Percentiles rank a stretch among this genome's conserved stretches.
phyloP scores from a whole-genome alignment of 208 protist species.

The Leishmania martiniquensis region DNA sequence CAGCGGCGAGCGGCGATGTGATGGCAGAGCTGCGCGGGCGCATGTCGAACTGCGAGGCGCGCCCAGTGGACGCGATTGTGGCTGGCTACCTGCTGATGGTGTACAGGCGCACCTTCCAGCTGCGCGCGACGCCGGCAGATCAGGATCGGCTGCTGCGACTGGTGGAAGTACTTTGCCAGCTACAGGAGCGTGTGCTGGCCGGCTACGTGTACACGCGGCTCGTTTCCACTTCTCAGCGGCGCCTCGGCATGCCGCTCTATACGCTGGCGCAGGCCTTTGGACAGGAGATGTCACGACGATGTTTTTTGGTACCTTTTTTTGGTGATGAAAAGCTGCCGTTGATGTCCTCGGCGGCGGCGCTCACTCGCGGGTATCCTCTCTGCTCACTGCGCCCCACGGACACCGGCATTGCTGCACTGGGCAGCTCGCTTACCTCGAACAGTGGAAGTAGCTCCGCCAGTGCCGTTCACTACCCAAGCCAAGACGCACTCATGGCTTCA shows the following conservation, averaged over 20 bases:
- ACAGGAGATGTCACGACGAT: constrained; percentile 50
- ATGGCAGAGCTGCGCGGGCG: constrained; percentile 74
- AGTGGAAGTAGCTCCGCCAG: constrained; percentile 1
- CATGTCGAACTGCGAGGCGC: constrained; percentile 60
- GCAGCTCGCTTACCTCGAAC: neutral
- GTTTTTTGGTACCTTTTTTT: constrained; percentile 55
- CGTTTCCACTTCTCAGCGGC: constrained; percentile 44
- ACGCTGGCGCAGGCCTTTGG: constrained; percentile 30
- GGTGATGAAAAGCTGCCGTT: neutral
- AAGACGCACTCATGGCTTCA: constrained; percentile 23
- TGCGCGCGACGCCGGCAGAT: constrained; percentile 78
- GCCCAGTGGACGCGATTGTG: constrained; percentile 73
- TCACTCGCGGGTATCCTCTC: constrained; percentile 17
- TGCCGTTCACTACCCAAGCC: neutral
- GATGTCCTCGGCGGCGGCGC: neutral
- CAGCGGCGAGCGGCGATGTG: constrained; percentile 40
- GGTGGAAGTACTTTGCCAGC: constrained; percentile 50
- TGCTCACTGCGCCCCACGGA: constrained; percentile 23
- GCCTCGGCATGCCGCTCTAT: constrained; percentile 5
- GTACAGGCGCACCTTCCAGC: constrained; percentile 76
- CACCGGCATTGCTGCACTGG: constrained; percentile 19
- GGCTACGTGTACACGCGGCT: constrained; percentile 82
- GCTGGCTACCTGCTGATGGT: constrained; percentile 84
- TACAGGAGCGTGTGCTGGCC: constrained; percentile 83
- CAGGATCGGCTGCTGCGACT: constrained; percentile 65